A percentile compares a stretch with the other conserved stretches of the same genome.
Conservation (phyloP, 208 protist genomes). For the Naegleria fowleri region DNA sequence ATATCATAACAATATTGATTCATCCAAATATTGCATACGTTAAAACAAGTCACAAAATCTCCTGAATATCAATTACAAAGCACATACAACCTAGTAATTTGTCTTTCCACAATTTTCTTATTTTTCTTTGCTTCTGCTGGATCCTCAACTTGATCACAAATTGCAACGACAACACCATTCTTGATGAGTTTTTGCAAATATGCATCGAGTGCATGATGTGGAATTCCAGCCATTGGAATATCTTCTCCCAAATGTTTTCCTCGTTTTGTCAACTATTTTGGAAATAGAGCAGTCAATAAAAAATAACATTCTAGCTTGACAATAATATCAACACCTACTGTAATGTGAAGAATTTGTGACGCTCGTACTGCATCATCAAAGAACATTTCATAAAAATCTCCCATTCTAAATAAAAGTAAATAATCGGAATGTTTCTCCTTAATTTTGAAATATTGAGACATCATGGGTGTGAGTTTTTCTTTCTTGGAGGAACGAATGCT, state of each 20-base stretch:
- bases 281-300: too few relatives aligned
- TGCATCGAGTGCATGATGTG: slow-evolving; percentile 36
- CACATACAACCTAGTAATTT: slow-evolving; percentile 36
- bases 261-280: slow-evolving; percentile 40
- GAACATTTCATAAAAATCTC: slow-evolving; percentile 52
- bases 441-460: background rate
- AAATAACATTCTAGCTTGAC: background rate
- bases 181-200: slow-evolving; percentile 41
- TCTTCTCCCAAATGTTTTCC: slow-evolving; percentile 23
- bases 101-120: slow-evolving; percentile 35
- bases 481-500: background rate
- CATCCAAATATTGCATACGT: too few relatives aligned
- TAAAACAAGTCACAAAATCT: too few relatives aligned
- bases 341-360: slow-evolving; percentile 39
- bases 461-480: slow-evolving; percentile 14
- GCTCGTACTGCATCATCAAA: slow-evolving; percentile 43
- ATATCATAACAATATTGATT: too few relatives aligned
- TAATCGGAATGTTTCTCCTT: slow-evolving; percentile 33
- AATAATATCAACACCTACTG: slow-evolving; percentile 29
- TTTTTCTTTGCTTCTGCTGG: background rate
- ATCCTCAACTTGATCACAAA: slow-evolving; percentile 47
- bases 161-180: slow-evolving; percentile 35
- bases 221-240: slow-evolving; percentile 47
- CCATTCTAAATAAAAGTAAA: slow-evolving; percentile 44
- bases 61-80: too few relatives aligned